Percentiles rank a stretch among this genome's conserved stretches.
These are phyloP conservation scores for Phlebopus sp. DNA, from an alignment of 1,284 basidiomycete genomes.

Conservation along the genomic window DNA sequence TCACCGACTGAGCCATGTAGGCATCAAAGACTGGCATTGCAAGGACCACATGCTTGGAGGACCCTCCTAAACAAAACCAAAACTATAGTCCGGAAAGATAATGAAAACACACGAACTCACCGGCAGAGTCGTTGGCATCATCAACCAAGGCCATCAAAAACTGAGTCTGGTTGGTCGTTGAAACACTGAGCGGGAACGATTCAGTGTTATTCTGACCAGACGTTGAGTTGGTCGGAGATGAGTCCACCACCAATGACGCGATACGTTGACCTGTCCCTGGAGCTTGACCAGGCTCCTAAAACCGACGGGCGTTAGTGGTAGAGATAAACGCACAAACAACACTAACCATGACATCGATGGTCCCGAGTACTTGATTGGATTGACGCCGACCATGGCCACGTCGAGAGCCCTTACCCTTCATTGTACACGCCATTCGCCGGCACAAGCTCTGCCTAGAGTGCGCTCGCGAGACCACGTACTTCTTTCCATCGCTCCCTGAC, in stretches of 20 bases:
- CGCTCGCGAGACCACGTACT: conserved; percentile 18
- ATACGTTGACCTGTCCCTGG: conserved; percentile 23
- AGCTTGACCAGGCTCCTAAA: conserved; percentile 14
- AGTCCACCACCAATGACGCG: conserved; percentile 48
- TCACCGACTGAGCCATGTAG: conserved; percentile 32
- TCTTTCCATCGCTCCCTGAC: conserved; percentile 20
- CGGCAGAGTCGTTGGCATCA: conserved; percentile 11
- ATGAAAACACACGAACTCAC: conserved; percentile 11
- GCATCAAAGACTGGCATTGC: conserved; percentile 46
- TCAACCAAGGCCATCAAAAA: conserved; percentile 39
- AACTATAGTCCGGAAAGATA: background rate
- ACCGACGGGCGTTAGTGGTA: background rate
- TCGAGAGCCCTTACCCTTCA: background rate
- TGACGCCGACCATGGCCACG: conserved; percentile 13
- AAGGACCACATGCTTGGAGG: conserved; percentile 39
- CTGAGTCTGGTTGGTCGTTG: conserved; percentile 48
- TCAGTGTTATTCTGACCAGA: conserved; percentile 15
- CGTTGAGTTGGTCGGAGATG: conserved; percentile 28
- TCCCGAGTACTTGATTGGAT: conserved; percentile 38
- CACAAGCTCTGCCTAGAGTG: conserved; percentile 1
- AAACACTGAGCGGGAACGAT: conserved; percentile 53
- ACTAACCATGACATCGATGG: conserved; percentile 48
- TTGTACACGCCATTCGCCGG: conserved; percentile 1
- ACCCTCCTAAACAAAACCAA: conserved; percentile 7
- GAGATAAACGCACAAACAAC: background rate